Evolutionary conservation across 176 grass and related monocot species (phyloP).

Genomic region (barley (Hordeum vulgare)): MorexV3_pseudomolecules_assembly NC_058524.1:241769168-241769667

Average conservation of each 20-base stretch:
- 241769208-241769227: neutral
- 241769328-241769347: constrained; percentile 8
- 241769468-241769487: neutral
- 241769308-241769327: neutral
- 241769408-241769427: neutral
- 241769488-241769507: neutral
- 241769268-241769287: neutral
- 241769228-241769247: neutral
- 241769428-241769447: neutral
- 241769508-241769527: neutral
- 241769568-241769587: neutral
- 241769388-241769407: neutral
- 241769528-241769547: neutral
- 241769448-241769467: neutral
- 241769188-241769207: neutral
- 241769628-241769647: constrained; percentile 7
- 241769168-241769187: neutral
- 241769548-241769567: neutral
- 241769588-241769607: neutral
- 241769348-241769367: constrained; percentile 1
- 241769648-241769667: constrained; percentile 23
- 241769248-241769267: neutral
- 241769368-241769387: neutral
- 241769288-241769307: neutral
- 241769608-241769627: neutral